phyloP scores from a whole-genome alignment of 2,329 filamentous ascomycete genomes.

The Sporothrix brasiliensis region DNA sequence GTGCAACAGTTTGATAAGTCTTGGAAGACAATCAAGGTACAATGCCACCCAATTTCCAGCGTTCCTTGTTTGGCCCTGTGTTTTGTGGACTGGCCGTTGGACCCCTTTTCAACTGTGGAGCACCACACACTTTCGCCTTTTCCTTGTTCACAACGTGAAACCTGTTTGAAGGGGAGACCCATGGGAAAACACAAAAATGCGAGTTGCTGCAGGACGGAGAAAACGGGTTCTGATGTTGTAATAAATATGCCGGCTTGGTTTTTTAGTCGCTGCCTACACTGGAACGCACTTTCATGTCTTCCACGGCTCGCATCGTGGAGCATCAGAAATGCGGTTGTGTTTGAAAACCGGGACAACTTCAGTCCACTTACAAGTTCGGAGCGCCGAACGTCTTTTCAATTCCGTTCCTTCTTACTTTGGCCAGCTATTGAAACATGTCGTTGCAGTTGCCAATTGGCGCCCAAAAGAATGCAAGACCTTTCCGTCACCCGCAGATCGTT shows the following conservation, averaged over 20 bases:
- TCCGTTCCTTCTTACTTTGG: constrained; percentile 11
- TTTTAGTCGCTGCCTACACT: neutral
- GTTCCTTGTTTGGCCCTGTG: neutral
- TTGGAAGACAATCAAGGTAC: neutral
- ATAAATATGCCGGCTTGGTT: neutral
- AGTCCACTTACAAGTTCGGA: neutral
- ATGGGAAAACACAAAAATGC: neutral
- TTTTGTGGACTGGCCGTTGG: constrained; percentile 21
- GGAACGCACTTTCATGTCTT: neutral
- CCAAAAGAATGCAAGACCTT: neutral
- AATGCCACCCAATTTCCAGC: neutral
- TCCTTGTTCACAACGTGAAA: constrained; percentile 5
- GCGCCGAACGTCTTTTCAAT: neutral
- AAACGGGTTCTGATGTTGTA: neutral
- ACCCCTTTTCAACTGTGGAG: constrained; percentile 21
- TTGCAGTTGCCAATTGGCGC: neutral
- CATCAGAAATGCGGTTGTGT: constrained; percentile 17
- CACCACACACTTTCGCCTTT: constrained; percentile 18
- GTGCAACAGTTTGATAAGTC: neutral
- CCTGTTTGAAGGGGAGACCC: constrained; percentile 11
- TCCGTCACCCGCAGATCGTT: neutral
- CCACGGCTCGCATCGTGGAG: neutral
- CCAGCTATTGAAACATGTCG: neutral
- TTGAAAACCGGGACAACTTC: neutral
- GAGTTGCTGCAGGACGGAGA: neutral